Evolutionary conservation across 106 monocot species (phyloP), one percentile per base, ranked within the genome.

Genomic region (Phalaenopsis equestris): DNA sequence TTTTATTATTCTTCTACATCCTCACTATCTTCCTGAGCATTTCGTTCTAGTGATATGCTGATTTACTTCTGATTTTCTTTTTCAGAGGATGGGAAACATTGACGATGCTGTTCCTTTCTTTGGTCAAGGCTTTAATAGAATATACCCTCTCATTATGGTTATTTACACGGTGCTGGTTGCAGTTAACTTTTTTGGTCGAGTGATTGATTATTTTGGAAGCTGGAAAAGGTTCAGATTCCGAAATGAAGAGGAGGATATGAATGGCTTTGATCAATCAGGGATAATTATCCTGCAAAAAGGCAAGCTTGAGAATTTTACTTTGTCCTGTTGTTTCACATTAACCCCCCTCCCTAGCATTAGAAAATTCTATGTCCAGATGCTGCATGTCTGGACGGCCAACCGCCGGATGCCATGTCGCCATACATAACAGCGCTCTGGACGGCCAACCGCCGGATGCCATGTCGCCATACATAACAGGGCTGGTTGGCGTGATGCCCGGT

Each of bases 231-330:
- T 96, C 80, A 90, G 77, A 41, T 86, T 96, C 56, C 89, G 90
- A 82, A 86, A 80, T 65, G 93, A 93, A 73, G 88, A 84, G 67
- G 88, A 90, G 18, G 89, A 93, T 87, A 83, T 90, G 77, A 84
- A 92, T 88, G 96, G 96, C 2, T 92, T 91, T 80, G 91, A 96
- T 89, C 88, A 93, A n/a, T 96, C 96, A 30, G 96, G 96, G 38
- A 79, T 93, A 73, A 92, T 96, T 76, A 96, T 96, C 72, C 90
- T 96, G 79, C 96, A 93, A 72, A 96, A 92, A 89, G 96, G 96
- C 84, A 56, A 87, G 56, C 75, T 52, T 52, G 12, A 48, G 9
- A 48, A 48, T 7, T 52, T 14, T 52, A 12, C 52, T 12, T 52
- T 12, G 1, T 56, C 38, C 8, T 6, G 52, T 24, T 46, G 12